These are phyloP conservation scores for Juncus effusus DNA, from an alignment of 176 grass and related monocot genomes.

Conservation along the genomic window DNA sequence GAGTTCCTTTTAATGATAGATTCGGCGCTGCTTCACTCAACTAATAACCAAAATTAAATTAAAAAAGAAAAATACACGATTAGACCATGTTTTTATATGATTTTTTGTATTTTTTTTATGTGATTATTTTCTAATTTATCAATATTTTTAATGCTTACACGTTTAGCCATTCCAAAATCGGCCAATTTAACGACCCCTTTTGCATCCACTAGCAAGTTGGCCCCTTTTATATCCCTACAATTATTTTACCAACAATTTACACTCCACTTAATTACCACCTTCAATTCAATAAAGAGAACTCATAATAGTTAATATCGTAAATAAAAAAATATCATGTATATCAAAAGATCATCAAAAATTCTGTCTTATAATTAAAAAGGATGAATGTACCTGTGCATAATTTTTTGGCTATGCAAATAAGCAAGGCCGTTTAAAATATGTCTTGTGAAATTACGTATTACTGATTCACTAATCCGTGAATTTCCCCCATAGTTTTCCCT, in stretches of 20 bases:
- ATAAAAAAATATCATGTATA: background rate
- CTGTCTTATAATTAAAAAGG: conserved; percentile 11
- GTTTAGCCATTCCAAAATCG: conserved; percentile 96
- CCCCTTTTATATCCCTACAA: conserved; percentile 96
- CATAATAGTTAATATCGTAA: conserved; percentile 10
- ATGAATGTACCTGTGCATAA: conserved; percentile 52
- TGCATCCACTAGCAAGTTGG: conserved; percentile 88
- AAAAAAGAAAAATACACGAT: too few species aligned
- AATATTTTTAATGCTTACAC: conserved; percentile 47
- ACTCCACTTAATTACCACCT: background rate
- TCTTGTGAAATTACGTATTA: conserved; percentile 88
- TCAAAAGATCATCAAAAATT: conserved; percentile 18
- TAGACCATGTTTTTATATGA: too few species aligned
- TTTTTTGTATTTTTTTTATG: too few species aligned
- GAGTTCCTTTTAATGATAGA: conserved; percentile 88
- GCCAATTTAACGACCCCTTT: conserved; percentile 84
- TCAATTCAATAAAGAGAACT: background rate
- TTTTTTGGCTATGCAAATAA: conserved; percentile 95
- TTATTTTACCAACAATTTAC: conserved; percentile 7
- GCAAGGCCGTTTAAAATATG: conserved; percentile 88
- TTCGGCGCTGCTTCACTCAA: conserved; percentile 62
- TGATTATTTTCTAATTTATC: too few species aligned
- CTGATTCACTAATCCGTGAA: conserved; percentile 66
- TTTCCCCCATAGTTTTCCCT: conserved; percentile 63
- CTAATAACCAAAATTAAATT: conserved; percentile 27